Percentiles rank a stretch among this genome's conserved stretches.
Conservation (phyloP, 129 eudicot genomes). For the Rutidosis leptorrhynchoides region DNA sequence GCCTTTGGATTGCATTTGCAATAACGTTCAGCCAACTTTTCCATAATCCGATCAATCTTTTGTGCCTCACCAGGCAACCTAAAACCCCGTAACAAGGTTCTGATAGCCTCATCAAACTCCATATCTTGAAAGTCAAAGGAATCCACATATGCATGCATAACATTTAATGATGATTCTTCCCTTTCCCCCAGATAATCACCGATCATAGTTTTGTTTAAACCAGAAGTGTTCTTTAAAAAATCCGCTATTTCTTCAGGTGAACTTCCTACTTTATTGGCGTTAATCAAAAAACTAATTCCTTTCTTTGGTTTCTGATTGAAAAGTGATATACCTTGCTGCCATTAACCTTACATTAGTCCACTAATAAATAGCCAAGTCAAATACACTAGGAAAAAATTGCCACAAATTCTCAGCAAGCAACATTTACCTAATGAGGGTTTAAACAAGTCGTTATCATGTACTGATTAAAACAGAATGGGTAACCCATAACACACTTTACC, state of each 20-base stretch:
- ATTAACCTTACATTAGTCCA: constrained; percentile 44
- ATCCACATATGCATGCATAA: constrained; percentile 90
- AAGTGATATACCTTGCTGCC: constrained; percentile 97
- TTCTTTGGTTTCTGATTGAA: constrained; percentile 84
- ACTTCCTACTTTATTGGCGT: constrained; percentile 82
- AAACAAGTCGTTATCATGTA: background rate
- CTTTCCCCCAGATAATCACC: constrained; percentile 95
- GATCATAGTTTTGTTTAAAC: constrained; percentile 71
- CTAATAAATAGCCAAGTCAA: background rate
- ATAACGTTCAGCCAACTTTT: constrained; percentile 88
- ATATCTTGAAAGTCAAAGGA: constrained; percentile 76
- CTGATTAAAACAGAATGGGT: background rate
- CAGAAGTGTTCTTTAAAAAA: constrained; percentile 76
- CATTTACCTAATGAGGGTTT: background rate
- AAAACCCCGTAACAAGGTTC: constrained; percentile 70
- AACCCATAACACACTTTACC: background rate
- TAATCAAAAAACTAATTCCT: constrained; percentile 86
- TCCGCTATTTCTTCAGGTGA: constrained; percentile 85
- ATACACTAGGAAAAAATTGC: background rate
- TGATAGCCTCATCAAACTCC: constrained; percentile 89
- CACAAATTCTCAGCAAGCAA: background rate
- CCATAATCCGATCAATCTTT: constrained; percentile 94
- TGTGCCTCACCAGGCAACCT: constrained; percentile 98
- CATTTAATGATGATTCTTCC: constrained; percentile 73
- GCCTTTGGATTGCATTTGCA: constrained; percentile 87